Base-by-base conservation (phyloP, 768 basidiomycete genomes). In the Termitomyces sp. region DNA sequence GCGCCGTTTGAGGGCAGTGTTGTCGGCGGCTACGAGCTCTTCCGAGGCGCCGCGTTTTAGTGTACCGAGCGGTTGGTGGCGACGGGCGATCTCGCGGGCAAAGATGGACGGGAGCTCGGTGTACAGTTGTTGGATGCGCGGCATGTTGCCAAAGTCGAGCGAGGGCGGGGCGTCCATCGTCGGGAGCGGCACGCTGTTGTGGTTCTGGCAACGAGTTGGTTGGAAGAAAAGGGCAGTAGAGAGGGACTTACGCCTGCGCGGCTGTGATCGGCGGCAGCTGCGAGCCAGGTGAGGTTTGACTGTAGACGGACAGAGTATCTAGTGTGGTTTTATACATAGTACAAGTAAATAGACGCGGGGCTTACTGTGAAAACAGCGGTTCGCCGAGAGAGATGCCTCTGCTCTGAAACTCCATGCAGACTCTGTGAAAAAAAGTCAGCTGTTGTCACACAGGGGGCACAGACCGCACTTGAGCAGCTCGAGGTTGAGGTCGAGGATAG, bases 261-360 rank as follows among this genome's bases (percentile, higher is more conserved):
- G 44, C 69, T 75, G 18, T 76, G 77, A 62, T 90, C 88, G 42
- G 82, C 85, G n/a, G 80, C 82, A 20, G 82, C 79, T 46, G 87
- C 86, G 61, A 90, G 69, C 84, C 85, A 90, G 2, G 79, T 73
- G 14, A 92, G 75, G 67, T 91, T 92, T 31, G 83, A 79, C 63
- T 90, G 86, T 41, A 92, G 70, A 48, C 88, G 82, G 13, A 56
- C 53, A 3, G 79, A 69, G 70, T 82, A 90, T 65, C 90, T 90
- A n/a, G 47, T 24, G 39, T 41, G 50, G 53, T 37, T 41, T 55
- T 46, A 32, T 52, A 55, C 48, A 43, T 2, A 39, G 26, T n/a
- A n/a, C n/a, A n/a, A 34, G n/a, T 26, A 51, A 32, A 27, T 34
- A 24, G 31, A 36, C 27, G n/a, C 46, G 60, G 22, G 20, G 26